Conservation (phyloP, 768 basidiomycete species). For the Coprinellus micaceus region DNA sequence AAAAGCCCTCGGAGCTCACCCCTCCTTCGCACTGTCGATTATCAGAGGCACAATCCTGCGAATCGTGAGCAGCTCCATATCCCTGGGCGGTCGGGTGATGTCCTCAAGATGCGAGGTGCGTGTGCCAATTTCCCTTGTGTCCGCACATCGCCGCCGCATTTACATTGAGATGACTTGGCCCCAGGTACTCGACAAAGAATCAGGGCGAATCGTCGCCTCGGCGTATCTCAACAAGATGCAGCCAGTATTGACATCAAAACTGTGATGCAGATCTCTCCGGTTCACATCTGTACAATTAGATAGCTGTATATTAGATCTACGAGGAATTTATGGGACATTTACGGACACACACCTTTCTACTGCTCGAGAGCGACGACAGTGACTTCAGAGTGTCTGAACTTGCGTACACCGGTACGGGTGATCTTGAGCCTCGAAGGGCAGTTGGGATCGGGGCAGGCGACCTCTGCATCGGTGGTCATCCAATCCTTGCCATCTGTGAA, state of each 20-base stretch:
- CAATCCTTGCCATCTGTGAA: constrained; percentile 53
- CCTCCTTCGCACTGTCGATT: neutral
- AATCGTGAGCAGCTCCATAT: constrained; percentile 61
- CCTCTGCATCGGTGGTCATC: constrained; percentile 63
- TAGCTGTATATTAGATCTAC: neutral
- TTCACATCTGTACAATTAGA: neutral
- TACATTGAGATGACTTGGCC: neutral
- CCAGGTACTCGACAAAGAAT: constrained; percentile 57
- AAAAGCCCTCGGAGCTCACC: constrained; percentile 8
- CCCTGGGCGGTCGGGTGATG: constrained; percentile 69
- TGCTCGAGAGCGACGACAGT: constrained; percentile 41
- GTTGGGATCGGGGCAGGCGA: constrained; percentile 67
- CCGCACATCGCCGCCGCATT: constrained; percentile 1
- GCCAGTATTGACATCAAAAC: constrained; percentile 44
- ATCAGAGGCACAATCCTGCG: constrained; percentile 54
- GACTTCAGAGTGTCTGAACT: constrained; percentile 52
- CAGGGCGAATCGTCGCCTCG: constrained; percentile 59
- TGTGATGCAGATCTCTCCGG: constrained; percentile 24
- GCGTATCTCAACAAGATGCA: constrained; percentile 75
- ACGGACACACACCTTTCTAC: neutral
- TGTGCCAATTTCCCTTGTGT: too few species aligned
- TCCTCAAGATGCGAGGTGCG: constrained; percentile 64
- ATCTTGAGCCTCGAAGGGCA: constrained; percentile 57
- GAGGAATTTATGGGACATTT: neutral
- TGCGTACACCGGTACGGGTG: constrained; percentile 44